Base-by-base conservation (phyloP, 371 early-diverging fungal genomes). In the Lichtheimia hyalospora region DNA sequence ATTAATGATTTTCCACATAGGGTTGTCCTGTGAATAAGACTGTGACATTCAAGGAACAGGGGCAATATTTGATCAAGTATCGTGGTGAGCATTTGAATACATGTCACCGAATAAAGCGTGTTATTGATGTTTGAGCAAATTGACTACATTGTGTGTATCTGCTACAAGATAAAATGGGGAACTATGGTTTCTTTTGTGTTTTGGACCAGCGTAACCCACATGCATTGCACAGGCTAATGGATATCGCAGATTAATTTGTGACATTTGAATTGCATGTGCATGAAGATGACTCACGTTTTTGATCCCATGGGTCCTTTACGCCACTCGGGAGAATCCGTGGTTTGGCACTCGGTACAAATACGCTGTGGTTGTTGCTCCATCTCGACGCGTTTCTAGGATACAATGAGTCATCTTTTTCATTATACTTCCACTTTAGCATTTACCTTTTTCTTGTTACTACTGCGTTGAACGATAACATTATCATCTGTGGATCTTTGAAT, bases 271-370 rank as follows among this genome's bases (percentile, higher is more conserved):
- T 59, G 23, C 10, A n/a, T 18, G 23, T 48, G 27, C 20, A 16
- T 21, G 41, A 41, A 18, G 43, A 43, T 16, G 23, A 56, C 76
- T 74, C 73, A 84, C 81, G 83, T 82, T 58, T 80, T 82, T 6
- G 89, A 85, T 15, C 93, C 93, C 49, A 82, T 83, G 39, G 91
- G 91, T 2, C 93, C 92, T 62, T 84, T 83, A 54, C 94, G 82
- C 94, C 96, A 95, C 58, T 89, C 90, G 12, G 93, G 92, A 0
- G 93, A 89, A 23, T 85, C 83, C 0, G 88, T 89, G 16, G 87
- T 89, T 16, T 84, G 82, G 75, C 95, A 95, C 18, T 75, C 81
- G 8, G 71, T 60, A 43, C 70, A 64, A 57, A 74, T n/a, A 63
- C 64, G 25, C 43, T 52, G 40, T n/a, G 5, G 64, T 48, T 56